Conservation (phyloP, 139 green algal genomes). For the Chlamydomonas eustigma region DNA sequence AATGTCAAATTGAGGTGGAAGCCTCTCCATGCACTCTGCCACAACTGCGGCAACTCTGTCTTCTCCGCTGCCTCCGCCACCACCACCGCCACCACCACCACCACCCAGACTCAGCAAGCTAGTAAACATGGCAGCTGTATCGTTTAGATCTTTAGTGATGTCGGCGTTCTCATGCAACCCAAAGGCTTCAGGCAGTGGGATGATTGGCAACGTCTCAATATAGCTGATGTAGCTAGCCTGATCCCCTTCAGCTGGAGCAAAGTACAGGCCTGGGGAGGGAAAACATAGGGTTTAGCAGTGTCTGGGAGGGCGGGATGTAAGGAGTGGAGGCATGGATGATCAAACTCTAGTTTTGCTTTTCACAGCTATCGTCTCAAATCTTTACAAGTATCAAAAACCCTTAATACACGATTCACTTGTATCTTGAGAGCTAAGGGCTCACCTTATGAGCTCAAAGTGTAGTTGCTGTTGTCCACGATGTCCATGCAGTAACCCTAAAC, state of each 20-base stretch:
- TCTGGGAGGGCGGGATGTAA: no score
- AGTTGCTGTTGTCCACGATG: no score
- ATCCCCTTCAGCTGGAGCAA: constrained; percentile 38
- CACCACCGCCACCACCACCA: constrained; percentile 19
- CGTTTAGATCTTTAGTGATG: constrained; percentile 60
- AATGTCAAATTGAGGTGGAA: constrained; percentile 65
- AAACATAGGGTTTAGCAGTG: no score
- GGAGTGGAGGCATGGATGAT: no score
- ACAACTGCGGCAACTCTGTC: constrained; percentile 41
- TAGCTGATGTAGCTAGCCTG: constrained; percentile 42
- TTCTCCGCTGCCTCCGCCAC: constrained; percentile 30
- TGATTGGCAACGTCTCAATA: constrained; percentile 54
- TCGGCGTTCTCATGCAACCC: constrained; percentile 73
- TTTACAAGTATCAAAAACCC: no score
- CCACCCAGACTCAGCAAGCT: constrained; percentile 54
- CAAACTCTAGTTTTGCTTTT: no score
- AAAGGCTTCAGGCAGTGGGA: constrained; percentile 60
- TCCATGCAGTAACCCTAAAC: no score
- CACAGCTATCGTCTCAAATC: no score
- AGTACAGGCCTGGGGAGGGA: constrained; percentile 42
- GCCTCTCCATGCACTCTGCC: constrained; percentile 44
- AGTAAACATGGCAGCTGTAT: constrained; percentile 54
- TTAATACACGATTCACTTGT: no score
- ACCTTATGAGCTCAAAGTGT: no score
- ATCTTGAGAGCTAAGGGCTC: no score